Conservation (phyloP, 306 rosid genomes). For the Trifolium dubium region DNA sequence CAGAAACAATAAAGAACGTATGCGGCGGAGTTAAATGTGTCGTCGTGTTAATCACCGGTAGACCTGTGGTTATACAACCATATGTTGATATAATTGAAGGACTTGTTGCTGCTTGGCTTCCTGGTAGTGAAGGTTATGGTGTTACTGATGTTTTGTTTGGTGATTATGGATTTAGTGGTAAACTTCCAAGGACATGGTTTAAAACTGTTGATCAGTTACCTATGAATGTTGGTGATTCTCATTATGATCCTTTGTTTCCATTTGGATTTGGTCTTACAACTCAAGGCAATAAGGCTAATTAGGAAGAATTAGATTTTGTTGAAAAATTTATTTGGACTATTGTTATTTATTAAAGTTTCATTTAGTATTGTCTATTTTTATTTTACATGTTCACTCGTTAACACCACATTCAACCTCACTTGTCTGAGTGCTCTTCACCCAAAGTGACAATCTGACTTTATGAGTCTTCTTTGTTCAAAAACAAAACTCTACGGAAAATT, state of each 20-base stretch:
- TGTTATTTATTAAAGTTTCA: too few relatives aligned
- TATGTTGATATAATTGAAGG: constrained; percentile 28
- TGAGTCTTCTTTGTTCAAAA: too few relatives aligned
- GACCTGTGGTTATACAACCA: constrained; percentile 49
- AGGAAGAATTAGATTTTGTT: not conserved
- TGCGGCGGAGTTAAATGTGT: constrained; percentile 45
- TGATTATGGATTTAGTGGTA: constrained; percentile 49
- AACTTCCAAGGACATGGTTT: constrained; percentile 51
- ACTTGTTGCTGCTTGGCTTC: constrained; percentile 57
- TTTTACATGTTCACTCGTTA: too few relatives aligned
- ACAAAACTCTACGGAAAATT: too few relatives aligned
- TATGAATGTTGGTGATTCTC: constrained; percentile 49
- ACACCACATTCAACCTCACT: too few relatives aligned
- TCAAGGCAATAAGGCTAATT: constrained; percentile 1
- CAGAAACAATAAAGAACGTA: constrained; percentile 36
- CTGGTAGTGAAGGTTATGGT: constrained; percentile 49
- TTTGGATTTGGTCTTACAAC: constrained; percentile 57
- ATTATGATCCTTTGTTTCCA: constrained; percentile 50
- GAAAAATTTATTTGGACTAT: too few relatives aligned
- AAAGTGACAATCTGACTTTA: too few relatives aligned
- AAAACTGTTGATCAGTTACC: constrained; percentile 48
- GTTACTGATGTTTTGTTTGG: constrained; percentile 51
- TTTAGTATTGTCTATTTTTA: not conserved
- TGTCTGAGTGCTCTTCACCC: too few relatives aligned
- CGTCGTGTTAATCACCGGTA: constrained; percentile 41